Evolutionary conservation across 139 green algal genomes (phyloP).

Genomic region (Tetradesmus lagerheimii): DNA sequence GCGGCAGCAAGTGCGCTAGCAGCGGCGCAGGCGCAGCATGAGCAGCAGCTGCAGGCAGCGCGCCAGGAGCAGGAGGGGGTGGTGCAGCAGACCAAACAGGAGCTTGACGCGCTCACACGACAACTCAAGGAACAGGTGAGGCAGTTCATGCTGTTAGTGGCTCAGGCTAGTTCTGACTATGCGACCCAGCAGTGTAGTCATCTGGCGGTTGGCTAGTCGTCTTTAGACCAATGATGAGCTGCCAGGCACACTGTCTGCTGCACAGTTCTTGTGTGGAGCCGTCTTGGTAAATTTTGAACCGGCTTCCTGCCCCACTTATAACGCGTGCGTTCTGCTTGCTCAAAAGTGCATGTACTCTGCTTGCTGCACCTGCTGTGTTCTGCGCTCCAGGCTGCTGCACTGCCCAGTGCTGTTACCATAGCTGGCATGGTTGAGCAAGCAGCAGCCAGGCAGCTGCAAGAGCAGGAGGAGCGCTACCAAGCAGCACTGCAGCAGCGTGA

Average conservation of each 20-base stretch:
- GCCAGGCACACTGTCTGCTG: too few species aligned
- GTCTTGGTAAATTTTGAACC: background rate
- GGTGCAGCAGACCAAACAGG: background rate
- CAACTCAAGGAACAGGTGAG: constrained; percentile 24
- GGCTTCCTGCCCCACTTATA: too few species aligned
- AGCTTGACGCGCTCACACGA: background rate
- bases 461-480: constrained; percentile 10
- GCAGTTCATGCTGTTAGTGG: background rate
- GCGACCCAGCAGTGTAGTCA: too few species aligned
- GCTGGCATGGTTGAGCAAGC: constrained; percentile 11
- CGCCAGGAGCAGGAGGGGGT: constrained; percentile 3
- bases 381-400: background rate
- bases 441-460: background rate
- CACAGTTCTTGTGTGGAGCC: too few species aligned
- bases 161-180: background rate
- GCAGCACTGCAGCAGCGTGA: constrained; percentile 30
- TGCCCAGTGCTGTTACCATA: background rate
- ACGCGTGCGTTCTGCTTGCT: too few species aligned
- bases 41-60: constrained; percentile 36
- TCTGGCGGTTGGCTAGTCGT: too few species aligned
- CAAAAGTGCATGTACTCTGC: background rate
- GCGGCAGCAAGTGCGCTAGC: background rate
- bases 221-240: too few species aligned
- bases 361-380: background rate
- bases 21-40: constrained; percentile 7